These are phyloP conservation scores for Backusella circina DNA, from an alignment of 192 early-diverging fungal genomes.

Conservation along the genomic window DNA sequence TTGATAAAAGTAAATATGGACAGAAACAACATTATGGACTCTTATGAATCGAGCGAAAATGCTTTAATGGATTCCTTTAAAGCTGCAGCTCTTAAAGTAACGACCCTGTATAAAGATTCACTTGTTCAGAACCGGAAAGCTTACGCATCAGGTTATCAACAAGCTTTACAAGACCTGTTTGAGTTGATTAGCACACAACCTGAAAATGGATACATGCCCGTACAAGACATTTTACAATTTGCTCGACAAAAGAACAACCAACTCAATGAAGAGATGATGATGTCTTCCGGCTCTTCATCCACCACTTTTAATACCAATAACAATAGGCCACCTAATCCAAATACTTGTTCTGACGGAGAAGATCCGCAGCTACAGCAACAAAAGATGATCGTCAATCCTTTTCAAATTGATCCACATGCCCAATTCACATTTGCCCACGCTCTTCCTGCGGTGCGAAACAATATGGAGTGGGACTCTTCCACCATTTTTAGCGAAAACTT, in stretches of 20 bases:
- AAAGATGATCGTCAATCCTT: conserved; percentile 14
- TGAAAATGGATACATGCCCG: conserved; percentile 29
- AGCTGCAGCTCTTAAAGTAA: conserved; percentile 47
- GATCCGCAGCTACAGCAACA: neutral
- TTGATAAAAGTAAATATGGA: neutral
- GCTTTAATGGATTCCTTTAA: conserved; percentile 50
- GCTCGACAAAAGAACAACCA: conserved; percentile 33
- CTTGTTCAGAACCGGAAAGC: conserved; percentile 46
- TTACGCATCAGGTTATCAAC: conserved; percentile 48
- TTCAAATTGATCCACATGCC: conserved; percentile 33
- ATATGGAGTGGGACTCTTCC: conserved; percentile 1
- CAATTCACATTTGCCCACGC: conserved; percentile 35
- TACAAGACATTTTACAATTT: conserved; percentile 33
- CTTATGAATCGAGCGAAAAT: conserved; percentile 42
- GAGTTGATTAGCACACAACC: conserved; percentile 47
- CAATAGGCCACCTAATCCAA: neutral
- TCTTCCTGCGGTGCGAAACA: neutral
- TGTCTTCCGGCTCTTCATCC: neutral
- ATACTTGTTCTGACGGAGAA: neutral
- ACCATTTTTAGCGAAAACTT: conserved; percentile 6
- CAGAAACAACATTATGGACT: conserved; percentile 21
- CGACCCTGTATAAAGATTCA: conserved; percentile 52
- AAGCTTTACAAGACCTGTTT: conserved; percentile 47
- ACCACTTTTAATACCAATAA: conserved; percentile 1
- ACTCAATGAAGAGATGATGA: conserved; percentile 23